These are phyloP conservation scores for Henckelia pumila DNA, from an alignment of 257 asterid genomes.

Conservation along the genomic window DNA sequence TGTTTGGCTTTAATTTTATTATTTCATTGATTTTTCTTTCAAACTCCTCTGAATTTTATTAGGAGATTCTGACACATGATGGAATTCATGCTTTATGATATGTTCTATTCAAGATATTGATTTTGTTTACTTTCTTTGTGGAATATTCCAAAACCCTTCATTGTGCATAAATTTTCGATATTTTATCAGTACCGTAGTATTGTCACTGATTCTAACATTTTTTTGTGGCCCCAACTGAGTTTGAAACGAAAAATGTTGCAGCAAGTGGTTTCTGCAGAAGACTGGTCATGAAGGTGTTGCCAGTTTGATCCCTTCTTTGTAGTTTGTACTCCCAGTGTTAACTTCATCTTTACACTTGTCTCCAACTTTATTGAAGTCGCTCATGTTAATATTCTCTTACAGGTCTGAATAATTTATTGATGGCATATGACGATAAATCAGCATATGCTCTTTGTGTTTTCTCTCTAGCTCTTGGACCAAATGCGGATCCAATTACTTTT, in stretches of 20 bases:
- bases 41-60: constrained; percentile 9
- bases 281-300: constrained; percentile 81
- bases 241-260: constrained; percentile 35
- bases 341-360: not conserved
- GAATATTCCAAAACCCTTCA: constrained; percentile 5
- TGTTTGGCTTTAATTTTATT: constrained; percentile 14
- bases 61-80: constrained; percentile 9
- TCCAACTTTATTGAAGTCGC: constrained; percentile 12
- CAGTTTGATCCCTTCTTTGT: constrained; percentile 8
- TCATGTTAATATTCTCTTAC: constrained; percentile 21
- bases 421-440: constrained; percentile 92
- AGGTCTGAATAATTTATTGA: constrained; percentile 88
- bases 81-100: constrained; percentile 8
- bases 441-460: constrained; percentile 93
- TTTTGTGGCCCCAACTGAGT: constrained; percentile 23
- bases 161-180: not conserved
- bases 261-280: constrained; percentile 97
- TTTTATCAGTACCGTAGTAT: constrained; percentile 13
- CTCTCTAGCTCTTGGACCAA: constrained; percentile 87
- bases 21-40: not conserved
- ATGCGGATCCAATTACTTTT: constrained; percentile 78
- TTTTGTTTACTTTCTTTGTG: constrained; percentile 2
- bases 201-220: constrained; percentile 9
- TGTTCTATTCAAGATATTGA: constrained; percentile 10
- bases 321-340: constrained; percentile 12